These are phyloP conservation scores for Pyrrhoderma noxium DNA, from an alignment of 1,284 basidiomycete species.

Conservation along the genomic window DNA sequence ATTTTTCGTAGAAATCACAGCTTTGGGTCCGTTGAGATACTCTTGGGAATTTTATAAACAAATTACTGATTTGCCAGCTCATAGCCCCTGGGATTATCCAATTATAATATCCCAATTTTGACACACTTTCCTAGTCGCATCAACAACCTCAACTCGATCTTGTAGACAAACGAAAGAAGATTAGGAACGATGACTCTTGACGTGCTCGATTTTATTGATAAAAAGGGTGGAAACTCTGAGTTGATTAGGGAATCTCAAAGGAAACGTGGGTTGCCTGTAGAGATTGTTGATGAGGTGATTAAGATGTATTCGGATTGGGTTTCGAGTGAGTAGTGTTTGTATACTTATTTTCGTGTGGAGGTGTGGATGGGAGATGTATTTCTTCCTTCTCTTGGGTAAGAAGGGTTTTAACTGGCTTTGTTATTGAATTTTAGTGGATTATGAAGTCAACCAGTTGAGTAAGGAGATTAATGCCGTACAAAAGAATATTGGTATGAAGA, in stretches of 20 bases:
- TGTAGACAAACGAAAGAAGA: background rate
- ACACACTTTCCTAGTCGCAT: background rate
- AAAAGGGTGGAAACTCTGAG: constrained; percentile 92
- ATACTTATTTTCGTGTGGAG: background rate
- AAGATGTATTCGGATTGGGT: constrained; percentile 91
- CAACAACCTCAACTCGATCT: background rate
- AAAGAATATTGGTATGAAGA: constrained; percentile 91
- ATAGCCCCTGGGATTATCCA: background rate
- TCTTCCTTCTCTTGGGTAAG: too few relatives aligned
- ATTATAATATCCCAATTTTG: background rate
- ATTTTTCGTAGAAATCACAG: too few relatives aligned
- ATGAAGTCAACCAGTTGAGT: constrained; percentile 69
- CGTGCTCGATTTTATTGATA: constrained; percentile 71
- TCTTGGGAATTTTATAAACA: too few relatives aligned
- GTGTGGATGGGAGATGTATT: background rate
- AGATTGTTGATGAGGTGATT: constrained; percentile 91
- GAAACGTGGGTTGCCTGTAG: constrained; percentile 83
- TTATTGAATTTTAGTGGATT: constrained; percentile 72
- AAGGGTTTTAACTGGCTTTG: too few relatives aligned
- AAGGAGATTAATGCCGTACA: constrained; percentile 87
- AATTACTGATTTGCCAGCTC: too few relatives aligned
- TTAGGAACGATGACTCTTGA: constrained; percentile 57
- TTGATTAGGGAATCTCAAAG: constrained; percentile 89
- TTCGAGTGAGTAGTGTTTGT: constrained; percentile 58
- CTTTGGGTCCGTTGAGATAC: too few relatives aligned